Base-by-base conservation (phyloP, 371 early-diverging fungal species). In the Actinomortierella wolfii region DNA sequence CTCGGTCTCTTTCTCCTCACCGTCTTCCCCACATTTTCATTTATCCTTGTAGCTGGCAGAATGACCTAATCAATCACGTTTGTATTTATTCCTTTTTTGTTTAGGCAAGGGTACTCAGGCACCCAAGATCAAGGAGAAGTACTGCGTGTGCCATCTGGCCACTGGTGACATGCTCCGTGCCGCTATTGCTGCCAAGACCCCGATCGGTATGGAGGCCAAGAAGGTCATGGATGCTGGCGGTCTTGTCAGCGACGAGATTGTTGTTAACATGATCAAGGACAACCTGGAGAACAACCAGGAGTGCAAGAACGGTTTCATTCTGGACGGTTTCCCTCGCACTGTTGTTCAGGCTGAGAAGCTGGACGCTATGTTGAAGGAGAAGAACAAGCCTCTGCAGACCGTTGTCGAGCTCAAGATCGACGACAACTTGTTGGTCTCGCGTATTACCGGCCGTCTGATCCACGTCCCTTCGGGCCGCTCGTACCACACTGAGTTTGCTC, bases 251-350 rank as follows among this genome's bases (percentile, higher is more conserved):
- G 99, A 99, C 82, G 98, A 98, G 71, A 94, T 99, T 80, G 94
- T 99, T 81, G 95, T 96, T 53, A 88, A 88, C 74, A 88, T 99
- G 84, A 96, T 99, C 82, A 82, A 93, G 78, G 94, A 96, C 62
- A 97, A 97, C 85, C 79, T 98, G 59, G 92, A 92, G 57, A 86
- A 81, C 78, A 96, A 98, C 83, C 64, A 84, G 39, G 93, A 93
- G 75, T 97, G 98, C 87, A 87, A 89, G 80, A 91, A 93, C 68
- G 97, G 99, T 66, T 99, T 98, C 84, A 97, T 99, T 74, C 86
- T 99, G n/a, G 99, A 99, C 79, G 99, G 99, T 44, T 99, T 98
- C 91, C 99, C 99, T 58, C 92, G 99, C 71, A 99, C 97, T 44
- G 93, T 97, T 58, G 89, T 87, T 47, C 99, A 99, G 84, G 98